Percentiles rank a stretch among this genome's conserved stretches.
Evolutionary conservation across 345 rosid species (phyloP).

Genomic region (Salix dunnii): DNA sequence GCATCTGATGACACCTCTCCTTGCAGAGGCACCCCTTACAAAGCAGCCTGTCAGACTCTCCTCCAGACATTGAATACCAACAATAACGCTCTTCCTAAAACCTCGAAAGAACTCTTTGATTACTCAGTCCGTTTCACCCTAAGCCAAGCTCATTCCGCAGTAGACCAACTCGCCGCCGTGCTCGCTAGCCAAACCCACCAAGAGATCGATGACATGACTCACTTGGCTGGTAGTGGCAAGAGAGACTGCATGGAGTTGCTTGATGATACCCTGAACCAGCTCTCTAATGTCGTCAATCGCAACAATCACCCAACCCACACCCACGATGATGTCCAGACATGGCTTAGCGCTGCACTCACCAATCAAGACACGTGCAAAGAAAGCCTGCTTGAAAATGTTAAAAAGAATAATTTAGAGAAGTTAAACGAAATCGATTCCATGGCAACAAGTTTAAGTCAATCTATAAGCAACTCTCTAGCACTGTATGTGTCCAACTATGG

Average conservation of each 20-base stretch:
- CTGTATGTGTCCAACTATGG: slow-evolving; percentile 20
- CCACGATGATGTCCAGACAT: slow-evolving; percentile 42
- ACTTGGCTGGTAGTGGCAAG: slow-evolving; percentile 15
- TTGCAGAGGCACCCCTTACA: slow-evolving; percentile 7
- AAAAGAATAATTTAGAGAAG: slow-evolving; percentile 1
- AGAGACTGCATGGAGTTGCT: slow-evolving; percentile 50
- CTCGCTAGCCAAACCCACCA: not conserved
- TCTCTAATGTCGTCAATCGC: slow-evolving; percentile 28
- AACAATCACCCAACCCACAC: not conserved
- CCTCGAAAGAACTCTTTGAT: slow-evolving; percentile 25
- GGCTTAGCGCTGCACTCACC: slow-evolving; percentile 56
- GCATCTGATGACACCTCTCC: not conserved
- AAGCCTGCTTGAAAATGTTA: slow-evolving; percentile 29
- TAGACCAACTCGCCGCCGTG: slow-evolving; percentile 26
- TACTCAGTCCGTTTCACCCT: slow-evolving; percentile 31
- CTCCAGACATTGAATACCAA: not conserved
- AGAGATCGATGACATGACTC: not conserved
- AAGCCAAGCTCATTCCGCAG: slow-evolving; percentile 33
- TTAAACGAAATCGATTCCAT: slow-evolving; percentile 13
- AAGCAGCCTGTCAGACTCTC: slow-evolving; percentile 12
- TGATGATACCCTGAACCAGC: slow-evolving; percentile 44
- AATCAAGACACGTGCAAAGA: slow-evolving; percentile 51
- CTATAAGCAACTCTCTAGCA: slow-evolving; percentile 32
- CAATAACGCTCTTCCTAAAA: not conserved
- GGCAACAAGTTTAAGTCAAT: slow-evolving; percentile 34